Conservation (phyloP, 2,329 filamentous ascomycete genomes). For the Ascochyta fabae region DNA sequence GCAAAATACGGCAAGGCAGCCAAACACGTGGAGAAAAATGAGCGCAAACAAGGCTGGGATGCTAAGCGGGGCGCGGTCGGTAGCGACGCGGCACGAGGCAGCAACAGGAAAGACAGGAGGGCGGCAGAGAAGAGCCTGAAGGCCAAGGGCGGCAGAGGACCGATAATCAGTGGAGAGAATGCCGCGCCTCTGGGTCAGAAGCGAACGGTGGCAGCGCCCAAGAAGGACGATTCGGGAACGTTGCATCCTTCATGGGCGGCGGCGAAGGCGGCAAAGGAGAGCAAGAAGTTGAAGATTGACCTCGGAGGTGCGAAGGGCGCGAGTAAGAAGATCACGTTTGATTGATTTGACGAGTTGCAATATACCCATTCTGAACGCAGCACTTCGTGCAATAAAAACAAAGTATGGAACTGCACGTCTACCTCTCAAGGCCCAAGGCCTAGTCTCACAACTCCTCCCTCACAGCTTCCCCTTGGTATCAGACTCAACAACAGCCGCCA, state of each 20-base stretch:
- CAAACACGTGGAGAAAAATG: conserved; percentile 65
- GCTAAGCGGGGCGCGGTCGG: conserved; percentile 61
- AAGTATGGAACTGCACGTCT: too few species aligned
- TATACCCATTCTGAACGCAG: too few species aligned
- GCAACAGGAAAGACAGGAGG: conserved; percentile 30
- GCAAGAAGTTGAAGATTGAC: conserved; percentile 53
- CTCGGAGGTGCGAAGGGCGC: conserved; percentile 20
- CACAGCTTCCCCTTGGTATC: too few species aligned
- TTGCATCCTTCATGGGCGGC: conserved; percentile 72
- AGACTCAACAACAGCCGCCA: conserved; percentile 57
- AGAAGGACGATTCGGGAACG: conserved; percentile 59
- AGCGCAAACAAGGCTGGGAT: conserved; percentile 64
- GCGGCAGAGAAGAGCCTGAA: conserved; percentile 24
- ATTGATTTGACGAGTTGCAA: conserved; percentile 46
- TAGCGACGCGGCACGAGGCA: conserved; percentile 27
- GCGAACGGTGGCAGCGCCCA: conserved; percentile 46
- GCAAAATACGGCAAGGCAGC: conserved; percentile 78
- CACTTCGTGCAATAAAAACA: too few species aligned
- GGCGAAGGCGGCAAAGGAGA: conserved; percentile 65
- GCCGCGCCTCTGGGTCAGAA: conserved; percentile 33
- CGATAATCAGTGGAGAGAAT: conserved; percentile 43
- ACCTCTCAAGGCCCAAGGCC: too few species aligned
- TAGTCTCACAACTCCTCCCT: too few species aligned
- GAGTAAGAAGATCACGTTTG: conserved; percentile 69
- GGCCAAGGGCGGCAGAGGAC: conserved; percentile 31